Evolutionary conservation across 1,139 yeast genomes (phyloP).

Genomic region (Candida mesenterica): DNA sequence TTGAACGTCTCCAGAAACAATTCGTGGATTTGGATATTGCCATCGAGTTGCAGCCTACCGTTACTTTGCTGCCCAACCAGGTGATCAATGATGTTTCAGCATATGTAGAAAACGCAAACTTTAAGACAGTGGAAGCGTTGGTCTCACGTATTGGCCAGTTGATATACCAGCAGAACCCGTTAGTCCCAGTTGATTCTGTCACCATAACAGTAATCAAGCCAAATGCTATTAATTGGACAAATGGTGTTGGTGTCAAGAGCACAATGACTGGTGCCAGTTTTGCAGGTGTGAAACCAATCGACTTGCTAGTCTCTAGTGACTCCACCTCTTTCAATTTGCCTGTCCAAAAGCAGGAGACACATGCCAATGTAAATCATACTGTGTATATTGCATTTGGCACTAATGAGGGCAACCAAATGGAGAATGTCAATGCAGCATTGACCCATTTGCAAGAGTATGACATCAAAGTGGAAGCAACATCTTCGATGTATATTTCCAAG

Average conservation of each 20-base stretch:
- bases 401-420: slow-evolving; percentile 70
- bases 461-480: slow-evolving; percentile 56
- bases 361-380: slow-evolving; percentile 34
- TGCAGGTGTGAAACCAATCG: slow-evolving; percentile 24
- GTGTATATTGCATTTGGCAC: slow-evolving; percentile 89
- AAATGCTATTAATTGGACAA: slow-evolving; percentile 81
- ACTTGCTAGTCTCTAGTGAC: slow-evolving; percentile 2
- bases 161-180: slow-evolving; percentile 38
- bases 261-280: slow-evolving; percentile 44
- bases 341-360: slow-evolving; percentile 13
- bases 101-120: slow-evolving; percentile 72
- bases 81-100: slow-evolving; percentile 47
- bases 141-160: slow-evolving; percentile 72
- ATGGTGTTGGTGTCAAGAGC: slow-evolving; percentile 86
- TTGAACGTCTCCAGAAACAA: slow-evolving; percentile 81
- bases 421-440: slow-evolving; percentile 60
- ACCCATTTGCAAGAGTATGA: slow-evolving; percentile 42
- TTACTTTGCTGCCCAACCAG: slow-evolving; percentile 20
- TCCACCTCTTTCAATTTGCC: slow-evolving; percentile 15
- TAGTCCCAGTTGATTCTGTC: slow-evolving; percentile 30
- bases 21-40: slow-evolving; percentile 62
- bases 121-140: slow-evolving; percentile 91
- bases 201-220: slow-evolving; percentile 74
- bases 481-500: slow-evolving; percentile 80
- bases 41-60: slow-evolving; percentile 33